Conservation (phyloP, 2,329 filamentous ascomycete genomes). For the Colletotrichum tanaceti region DNA sequence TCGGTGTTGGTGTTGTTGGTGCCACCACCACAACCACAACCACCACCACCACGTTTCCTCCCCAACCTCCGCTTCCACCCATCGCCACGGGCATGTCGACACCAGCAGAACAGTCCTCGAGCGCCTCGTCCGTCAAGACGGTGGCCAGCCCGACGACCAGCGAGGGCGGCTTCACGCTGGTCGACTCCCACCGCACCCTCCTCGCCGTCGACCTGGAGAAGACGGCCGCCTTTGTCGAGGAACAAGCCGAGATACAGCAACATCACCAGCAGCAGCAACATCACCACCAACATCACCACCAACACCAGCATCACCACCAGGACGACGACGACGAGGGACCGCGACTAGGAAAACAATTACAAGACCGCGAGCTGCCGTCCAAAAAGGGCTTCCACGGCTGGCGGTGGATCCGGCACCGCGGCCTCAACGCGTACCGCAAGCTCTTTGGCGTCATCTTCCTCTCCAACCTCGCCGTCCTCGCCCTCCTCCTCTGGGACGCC, state of each 20-base stretch:
- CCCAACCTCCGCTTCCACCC: background rate
- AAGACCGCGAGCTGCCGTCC: slow-evolving; percentile 51
- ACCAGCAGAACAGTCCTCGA: slow-evolving; percentile 10
- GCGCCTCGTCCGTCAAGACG: slow-evolving; percentile 30
- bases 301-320: too few relatives aligned
- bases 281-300: too few relatives aligned
- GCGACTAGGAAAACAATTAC: too few relatives aligned
- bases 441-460: slow-evolving; percentile 66
- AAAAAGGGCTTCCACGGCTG: slow-evolving; percentile 56
- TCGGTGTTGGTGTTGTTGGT: too few relatives aligned
- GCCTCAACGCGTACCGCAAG: slow-evolving; percentile 66
- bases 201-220: slow-evolving; percentile 41
- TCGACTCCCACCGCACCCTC: slow-evolving; percentile 25
- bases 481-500: slow-evolving; percentile 52
- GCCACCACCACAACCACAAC: too few relatives aligned
- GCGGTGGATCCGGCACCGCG: slow-evolving; percentile 55
- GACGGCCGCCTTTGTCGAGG: slow-evolving; percentile 27
- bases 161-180: slow-evolving; percentile 32
- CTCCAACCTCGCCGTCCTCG: slow-evolving; percentile 61
- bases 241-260: slow-evolving; percentile 9
- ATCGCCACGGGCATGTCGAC: slow-evolving; percentile 15
- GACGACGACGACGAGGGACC: too few relatives aligned
- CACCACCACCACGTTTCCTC: too few relatives aligned
- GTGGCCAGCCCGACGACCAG: slow-evolving; percentile 20
- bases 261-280: too few relatives aligned